Evolutionary conservation across 2,329 filamentous ascomycete genomes (phyloP), one percentile per base, ranked within the genome.

Genomic region (Arthrinium puccinioides): DNA sequence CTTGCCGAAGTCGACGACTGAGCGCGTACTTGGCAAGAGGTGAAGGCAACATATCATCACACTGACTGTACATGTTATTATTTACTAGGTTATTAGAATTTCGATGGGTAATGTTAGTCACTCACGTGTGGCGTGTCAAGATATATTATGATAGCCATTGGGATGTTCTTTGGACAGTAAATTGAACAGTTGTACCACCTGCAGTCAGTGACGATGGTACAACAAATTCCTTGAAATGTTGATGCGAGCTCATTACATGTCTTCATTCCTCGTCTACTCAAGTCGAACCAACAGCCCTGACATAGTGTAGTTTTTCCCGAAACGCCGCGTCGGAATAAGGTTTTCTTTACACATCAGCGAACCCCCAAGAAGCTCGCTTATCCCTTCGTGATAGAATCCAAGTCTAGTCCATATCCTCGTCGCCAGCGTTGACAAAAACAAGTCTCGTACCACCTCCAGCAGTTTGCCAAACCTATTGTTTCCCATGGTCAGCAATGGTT

Each of bases 381-480:
- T 27, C 25, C 25, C 13, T 14, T 11, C 13, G 25, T 14, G 13
- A 13, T 13, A 9, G 11, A 10, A 7, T 8, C 25, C 25, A 14
- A 7, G 15, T 20, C 26, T 37, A 44, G 23, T 71, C 69, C 64
- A 74, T 71, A 23, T 66, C 64, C 40, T 72, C 69, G 35, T 73
- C 60, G 23, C 64, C 67, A 14, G 70, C 67, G 21, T 75, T 80
- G 54, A 87, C 72, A 55, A 88, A 88, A 21, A 87, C 70, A 39
- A 89, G 66, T 47, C 83, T 73, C 24, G 78, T 77, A 40, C 82
- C 82, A 45, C 79, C 80, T 43, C 77, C 79, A 46, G 79, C 71
- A 25, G 84, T 82, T 79, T 87, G 84, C 84, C 84, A 88, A 45
- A 88, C 70, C 84, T 88, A 36, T 45, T 35, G 32, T 38, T 39